phyloP scores from a whole-genome alignment of 202 grass and related monocot genomes.

The Schoenoplectus triqueter region DNA sequence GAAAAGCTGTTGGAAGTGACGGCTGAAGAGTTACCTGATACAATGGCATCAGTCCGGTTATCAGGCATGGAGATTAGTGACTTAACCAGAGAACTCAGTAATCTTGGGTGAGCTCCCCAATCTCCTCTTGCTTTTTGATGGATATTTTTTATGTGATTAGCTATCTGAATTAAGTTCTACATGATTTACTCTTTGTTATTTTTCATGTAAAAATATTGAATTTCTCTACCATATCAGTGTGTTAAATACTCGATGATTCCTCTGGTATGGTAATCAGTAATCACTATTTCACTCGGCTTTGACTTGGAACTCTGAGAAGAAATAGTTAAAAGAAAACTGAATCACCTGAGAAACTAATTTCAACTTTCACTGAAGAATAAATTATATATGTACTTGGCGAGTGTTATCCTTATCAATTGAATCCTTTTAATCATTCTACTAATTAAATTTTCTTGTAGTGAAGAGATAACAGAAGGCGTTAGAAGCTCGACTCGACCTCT shows the following conservation, averaged over 20 bases:
- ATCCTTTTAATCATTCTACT: slow-evolving; percentile 10
- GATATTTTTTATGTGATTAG: slow-evolving; percentile 21
- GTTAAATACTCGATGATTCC: neutral
- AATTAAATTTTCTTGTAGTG: slow-evolving; percentile 49
- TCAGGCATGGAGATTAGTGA: slow-evolving; percentile 68
- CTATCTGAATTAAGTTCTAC: neutral
- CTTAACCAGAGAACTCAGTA: slow-evolving; percentile 64
- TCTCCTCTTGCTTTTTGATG: slow-evolving; percentile 4
- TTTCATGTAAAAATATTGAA: neutral
- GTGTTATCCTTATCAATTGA: neutral
- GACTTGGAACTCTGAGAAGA: neutral
- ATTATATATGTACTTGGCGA: slow-evolving; percentile 1
- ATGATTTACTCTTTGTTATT: neutral
- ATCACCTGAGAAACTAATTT: neutral
- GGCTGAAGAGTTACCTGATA: slow-evolving; percentile 64
- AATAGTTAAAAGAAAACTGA: neutral
- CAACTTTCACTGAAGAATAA: neutral
- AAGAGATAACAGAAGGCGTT: slow-evolving; percentile 63
- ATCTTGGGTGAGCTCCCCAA: slow-evolving; percentile 55
- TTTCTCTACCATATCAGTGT: neutral
- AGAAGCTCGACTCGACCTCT: slow-evolving; percentile 57
- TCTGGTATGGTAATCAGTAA: neutral
- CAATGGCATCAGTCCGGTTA: slow-evolving; percentile 70
- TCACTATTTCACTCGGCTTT: neutral
- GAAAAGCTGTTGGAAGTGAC: slow-evolving; percentile 60